A percentile compares a stretch with the other conserved stretches of the same genome.
Conservation (phyloP, 805 yeast species). For the Ogataea nitratoaversa region DNA sequence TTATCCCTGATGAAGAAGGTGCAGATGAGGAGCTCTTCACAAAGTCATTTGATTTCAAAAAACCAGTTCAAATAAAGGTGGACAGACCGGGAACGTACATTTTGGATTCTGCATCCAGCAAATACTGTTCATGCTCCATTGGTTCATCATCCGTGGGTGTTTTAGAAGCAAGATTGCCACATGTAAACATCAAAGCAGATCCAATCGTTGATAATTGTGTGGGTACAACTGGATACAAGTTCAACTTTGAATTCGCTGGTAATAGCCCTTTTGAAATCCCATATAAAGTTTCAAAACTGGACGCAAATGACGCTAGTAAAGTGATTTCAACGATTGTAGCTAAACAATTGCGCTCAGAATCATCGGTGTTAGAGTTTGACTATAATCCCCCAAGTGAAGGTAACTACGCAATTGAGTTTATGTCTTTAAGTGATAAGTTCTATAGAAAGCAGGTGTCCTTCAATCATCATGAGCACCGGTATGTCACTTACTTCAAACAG, state of each 20-base stretch:
- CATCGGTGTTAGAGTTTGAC: constrained; percentile 39
- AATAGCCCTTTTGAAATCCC: constrained; percentile 75
- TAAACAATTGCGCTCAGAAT: constrained; percentile 30
- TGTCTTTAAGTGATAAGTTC: constrained; percentile 58
- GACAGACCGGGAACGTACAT: constrained; percentile 64
- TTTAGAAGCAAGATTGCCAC: constrained; percentile 35
- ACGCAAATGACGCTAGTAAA: constrained; percentile 30
- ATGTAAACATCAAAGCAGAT: constrained; percentile 41
- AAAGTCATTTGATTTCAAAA: constrained; percentile 26
- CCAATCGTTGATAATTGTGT: constrained; percentile 83
- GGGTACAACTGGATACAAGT: constrained; percentile 78
- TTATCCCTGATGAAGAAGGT: constrained; percentile 24
- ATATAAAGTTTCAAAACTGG: constrained; percentile 55
- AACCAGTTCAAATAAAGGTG: constrained; percentile 32
- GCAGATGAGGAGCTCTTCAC: constrained; percentile 14
- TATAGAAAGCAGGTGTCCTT: constrained; percentile 35
- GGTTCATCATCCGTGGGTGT: constrained; percentile 54
- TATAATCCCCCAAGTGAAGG: constrained; percentile 84
- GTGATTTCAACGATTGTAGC: constrained; percentile 22
- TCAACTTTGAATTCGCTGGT: constrained; percentile 71
- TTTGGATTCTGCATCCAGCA: constrained; percentile 51
- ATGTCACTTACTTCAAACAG: constrained; percentile 67
- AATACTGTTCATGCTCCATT: constrained; percentile 63
- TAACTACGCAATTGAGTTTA: constrained; percentile 68
- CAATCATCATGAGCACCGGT: constrained; percentile 43